phyloP scores from a whole-genome alignment of 768 basidiomycete species.

The Termitomyces sp. region DNA sequence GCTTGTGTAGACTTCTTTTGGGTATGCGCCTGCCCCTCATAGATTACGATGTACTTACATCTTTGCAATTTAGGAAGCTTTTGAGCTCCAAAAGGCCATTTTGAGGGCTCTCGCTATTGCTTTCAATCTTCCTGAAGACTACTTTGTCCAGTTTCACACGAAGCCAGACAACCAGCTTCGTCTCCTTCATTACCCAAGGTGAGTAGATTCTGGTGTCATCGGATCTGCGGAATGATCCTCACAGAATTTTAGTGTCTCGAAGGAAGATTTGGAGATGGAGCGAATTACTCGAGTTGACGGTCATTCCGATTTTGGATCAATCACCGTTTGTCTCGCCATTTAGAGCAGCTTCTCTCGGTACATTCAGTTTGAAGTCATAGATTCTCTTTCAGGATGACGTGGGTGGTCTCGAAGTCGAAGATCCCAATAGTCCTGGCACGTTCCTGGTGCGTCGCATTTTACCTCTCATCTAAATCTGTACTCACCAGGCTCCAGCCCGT shows the following conservation, averaged over 20 bases:
- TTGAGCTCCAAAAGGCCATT: constrained; percentile 36
- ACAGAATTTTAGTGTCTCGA: constrained; percentile 22
- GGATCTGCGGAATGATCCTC: not conserved
- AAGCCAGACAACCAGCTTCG: constrained; percentile 48
- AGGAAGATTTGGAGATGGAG: constrained; percentile 25
- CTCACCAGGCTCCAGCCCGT: constrained; percentile 23
- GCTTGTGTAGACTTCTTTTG: constrained; percentile 48
- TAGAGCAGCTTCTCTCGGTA: not conserved
- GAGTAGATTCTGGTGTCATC: not conserved
- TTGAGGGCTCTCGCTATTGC: constrained; percentile 45
- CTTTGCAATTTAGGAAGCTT: constrained; percentile 26
- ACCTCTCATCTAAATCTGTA: not conserved
- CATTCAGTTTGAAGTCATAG: constrained; percentile 6
- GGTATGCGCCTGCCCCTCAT: constrained; percentile 22
- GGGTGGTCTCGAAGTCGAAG: constrained; percentile 60
- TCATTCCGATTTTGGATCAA: constrained; percentile 50
- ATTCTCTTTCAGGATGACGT: constrained; percentile 55
- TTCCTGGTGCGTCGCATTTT: constrained; percentile 28
- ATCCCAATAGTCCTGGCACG: constrained; percentile 38
- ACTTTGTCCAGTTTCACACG: constrained; percentile 37
- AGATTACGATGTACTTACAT: not conserved
- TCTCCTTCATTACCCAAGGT: constrained; percentile 52
- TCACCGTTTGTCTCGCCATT: constrained; percentile 31
- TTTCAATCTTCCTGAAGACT: constrained; percentile 36
- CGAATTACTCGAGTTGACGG: constrained; percentile 39